Percentiles rank a stretch among this genome's conserved stretches.
Evolutionary conservation across 1,139 yeast species (phyloP).

Genomic region (Yamadazyma dendronema): DNA sequence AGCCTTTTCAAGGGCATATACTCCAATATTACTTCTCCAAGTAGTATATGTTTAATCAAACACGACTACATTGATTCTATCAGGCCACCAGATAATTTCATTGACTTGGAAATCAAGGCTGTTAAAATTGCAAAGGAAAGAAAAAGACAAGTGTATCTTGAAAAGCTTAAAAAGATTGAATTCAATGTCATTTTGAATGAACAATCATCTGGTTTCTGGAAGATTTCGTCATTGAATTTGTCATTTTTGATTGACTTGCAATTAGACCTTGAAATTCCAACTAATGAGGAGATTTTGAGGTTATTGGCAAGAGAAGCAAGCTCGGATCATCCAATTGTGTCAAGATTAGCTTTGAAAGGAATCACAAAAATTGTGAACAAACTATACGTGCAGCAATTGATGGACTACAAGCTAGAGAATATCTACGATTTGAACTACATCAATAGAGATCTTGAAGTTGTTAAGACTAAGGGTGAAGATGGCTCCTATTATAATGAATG

Average conservation of each 20-base stretch:
- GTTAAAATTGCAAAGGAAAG: slow-evolving; percentile 57
- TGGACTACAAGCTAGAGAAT: slow-evolving; percentile 49
- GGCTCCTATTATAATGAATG: slow-evolving; percentile 44
- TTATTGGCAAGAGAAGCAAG: slow-evolving; percentile 53
- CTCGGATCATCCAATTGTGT: slow-evolving; percentile 72
- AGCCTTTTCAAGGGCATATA: slow-evolving; percentile 48
- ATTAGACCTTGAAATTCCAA: slow-evolving; percentile 50
- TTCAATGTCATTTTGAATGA: slow-evolving; percentile 40
- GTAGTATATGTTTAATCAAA: slow-evolving; percentile 57
- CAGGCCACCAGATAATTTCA: slow-evolving; percentile 61
- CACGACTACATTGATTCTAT: slow-evolving; percentile 45
- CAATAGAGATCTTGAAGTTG: slow-evolving; percentile 34
- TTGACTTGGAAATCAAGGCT: slow-evolving; percentile 55
- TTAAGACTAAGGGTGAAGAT: slow-evolving; percentile 39
- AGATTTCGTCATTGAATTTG: slow-evolving; percentile 54
- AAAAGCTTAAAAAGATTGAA: slow-evolving; percentile 43
- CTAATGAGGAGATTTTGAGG: slow-evolving; percentile 42
- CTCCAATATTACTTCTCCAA: slow-evolving; percentile 53
- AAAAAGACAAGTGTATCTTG: slow-evolving; percentile 46
- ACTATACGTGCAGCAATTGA: slow-evolving; percentile 50
- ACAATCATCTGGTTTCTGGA: slow-evolving; percentile 62
- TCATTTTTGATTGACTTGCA: slow-evolving; percentile 56
- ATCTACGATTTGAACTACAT: slow-evolving; percentile 42
- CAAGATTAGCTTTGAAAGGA: slow-evolving; percentile 65
- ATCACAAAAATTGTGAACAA: slow-evolving; percentile 56